Base-by-base conservation (phyloP, 805 yeast species). In the Kodamaea sagamina region DNA sequence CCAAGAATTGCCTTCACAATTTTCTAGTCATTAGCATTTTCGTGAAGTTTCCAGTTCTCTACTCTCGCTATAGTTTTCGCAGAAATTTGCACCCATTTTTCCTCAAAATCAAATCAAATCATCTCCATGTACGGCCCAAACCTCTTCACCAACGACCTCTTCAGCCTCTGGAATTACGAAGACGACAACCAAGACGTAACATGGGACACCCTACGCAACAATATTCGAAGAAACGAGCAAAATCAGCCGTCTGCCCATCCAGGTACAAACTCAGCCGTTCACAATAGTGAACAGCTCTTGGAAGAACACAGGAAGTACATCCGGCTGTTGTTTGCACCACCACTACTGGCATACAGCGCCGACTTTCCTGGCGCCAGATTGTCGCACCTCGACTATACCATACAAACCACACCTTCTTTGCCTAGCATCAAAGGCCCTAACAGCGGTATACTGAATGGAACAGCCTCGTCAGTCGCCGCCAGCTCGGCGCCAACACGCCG, bases 301-400 rank as follows among this genome's bases (percentile, higher is more conserved):
- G 58, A 53, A 37, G 55, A 55, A n/a, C 53, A 55, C 41, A 26
- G 59, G 28, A 42, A 40, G 36, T 43, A 52, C 17, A 39, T 58
- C n/a, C 50, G 55, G 9, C 57, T 48, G 39, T 46, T 54, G 27
- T 67, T 59, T 47, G 79, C 79, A 1, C 83, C 82, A 2, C 81
- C 84, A 6, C 56, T 79, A 16, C 71, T 77, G 13, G 78, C 81
- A 2, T 79, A 78, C 51, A 70, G 80, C 0, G 69, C 82, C 3
- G 77, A 74, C 15, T 61, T 65, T 43, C 57, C 52, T 21, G 63
- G 55, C 15, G 57, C 51, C 17, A 46, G 44, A 31, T 40, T 15
- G 11, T 26, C 46, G 9, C 47, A 47, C 17, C 34, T 57, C n/a
- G 61, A 57, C 22, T 59, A 54, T 43, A 58, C 52, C 21, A 52